A percentile compares a stretch with the other conserved stretches of the same genome.
These are phyloP conservation scores for Nannizzia gypsea DNA, from an alignment of 2,329 filamentous ascomycete genomes.

Conservation along the genomic window DNA sequence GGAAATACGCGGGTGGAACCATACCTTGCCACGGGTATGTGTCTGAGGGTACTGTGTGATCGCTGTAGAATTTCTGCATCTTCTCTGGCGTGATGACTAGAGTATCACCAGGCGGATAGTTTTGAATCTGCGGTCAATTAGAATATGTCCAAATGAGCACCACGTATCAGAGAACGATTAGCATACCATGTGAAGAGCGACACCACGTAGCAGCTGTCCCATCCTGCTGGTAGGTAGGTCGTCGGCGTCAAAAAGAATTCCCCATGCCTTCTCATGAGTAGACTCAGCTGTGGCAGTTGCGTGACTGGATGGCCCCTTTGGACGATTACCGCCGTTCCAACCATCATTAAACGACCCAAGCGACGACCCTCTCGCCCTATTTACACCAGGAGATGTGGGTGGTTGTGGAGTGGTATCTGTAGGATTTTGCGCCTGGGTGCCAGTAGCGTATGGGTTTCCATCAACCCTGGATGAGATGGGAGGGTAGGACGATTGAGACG, in stretches of 20 bases:
- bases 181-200: constrained; percentile 62
- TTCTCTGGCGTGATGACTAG: constrained; percentile 66
- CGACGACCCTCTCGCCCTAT: not conserved
- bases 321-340: constrained; percentile 17
- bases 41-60: constrained; percentile 53
- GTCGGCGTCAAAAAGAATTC: constrained; percentile 56
- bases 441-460: constrained; percentile 11
- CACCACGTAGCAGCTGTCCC: constrained; percentile 57
- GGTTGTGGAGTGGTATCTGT: not conserved
- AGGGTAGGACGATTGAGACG: constrained; percentile 34
- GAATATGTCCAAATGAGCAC: not conserved
- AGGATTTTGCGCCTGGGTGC: not conserved
- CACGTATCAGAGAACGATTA: not conserved
- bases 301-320: constrained; percentile 28
- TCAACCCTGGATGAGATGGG: constrained; percentile 37
- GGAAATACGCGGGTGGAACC: constrained; percentile 17
- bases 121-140: constrained; percentile 45
- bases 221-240: constrained; percentile 57
- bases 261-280: constrained; percentile 63
- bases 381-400: not conserved
- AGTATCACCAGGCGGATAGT: constrained; percentile 54
- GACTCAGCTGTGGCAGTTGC: constrained; percentile 40
- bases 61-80: constrained; percentile 60
- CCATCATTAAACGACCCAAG: not conserved
- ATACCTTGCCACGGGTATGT: constrained; percentile 56